These are phyloP conservation scores for Cadophora sp. DNA, from an alignment of 2,329 filamentous ascomycete species.

Conservation along the genomic window DNA sequence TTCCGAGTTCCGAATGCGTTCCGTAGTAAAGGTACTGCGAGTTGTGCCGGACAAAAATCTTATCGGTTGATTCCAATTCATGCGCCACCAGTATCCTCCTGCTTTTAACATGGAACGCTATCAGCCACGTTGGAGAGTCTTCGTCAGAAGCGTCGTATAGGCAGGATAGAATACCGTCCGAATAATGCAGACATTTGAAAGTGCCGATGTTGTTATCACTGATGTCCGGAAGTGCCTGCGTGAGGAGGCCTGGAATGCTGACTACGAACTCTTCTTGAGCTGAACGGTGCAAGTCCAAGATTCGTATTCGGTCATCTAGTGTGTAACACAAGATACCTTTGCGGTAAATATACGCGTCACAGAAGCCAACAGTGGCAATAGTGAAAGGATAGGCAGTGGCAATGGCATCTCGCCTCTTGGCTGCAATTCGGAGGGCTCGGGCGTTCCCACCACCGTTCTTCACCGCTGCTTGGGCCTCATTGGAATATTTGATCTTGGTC, in stretches of 20 bases:
- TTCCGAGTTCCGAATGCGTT: conserved; percentile 61
- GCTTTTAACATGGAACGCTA: conserved; percentile 55
- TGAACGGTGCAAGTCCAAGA: conserved; percentile 63
- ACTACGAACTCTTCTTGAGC: conserved; percentile 60
- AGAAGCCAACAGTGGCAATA: conserved; percentile 63
- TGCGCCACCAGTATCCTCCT: conserved; percentile 50
- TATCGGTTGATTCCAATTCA: conserved; percentile 54
- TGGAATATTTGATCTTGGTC: conserved; percentile 40
- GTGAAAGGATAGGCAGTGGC: conserved; percentile 67
- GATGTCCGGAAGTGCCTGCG: conserved; percentile 47
- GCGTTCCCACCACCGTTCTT: conserved; percentile 48
- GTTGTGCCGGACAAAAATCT: conserved; percentile 73
- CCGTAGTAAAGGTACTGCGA: conserved; percentile 68
- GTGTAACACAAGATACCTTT: conserved; percentile 71
- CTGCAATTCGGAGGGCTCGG: conserved; percentile 62
- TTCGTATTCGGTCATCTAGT: conserved; percentile 56
- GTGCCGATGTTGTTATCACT: conserved; percentile 48
- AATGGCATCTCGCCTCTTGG: conserved; percentile 66
- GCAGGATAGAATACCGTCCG: conserved; percentile 63
- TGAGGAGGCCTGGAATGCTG: conserved; percentile 54
- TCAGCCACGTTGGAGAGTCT: conserved; percentile 55
- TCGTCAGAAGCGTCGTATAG: conserved; percentile 54
- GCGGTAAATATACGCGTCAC: conserved; percentile 66
- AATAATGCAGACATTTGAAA: conserved; percentile 63
- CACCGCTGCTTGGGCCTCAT: conserved; percentile 36